Evolutionary conservation across 2,329 filamentous ascomycete genomes (phyloP).

Genomic region (Cytospora piceicola): DNA sequence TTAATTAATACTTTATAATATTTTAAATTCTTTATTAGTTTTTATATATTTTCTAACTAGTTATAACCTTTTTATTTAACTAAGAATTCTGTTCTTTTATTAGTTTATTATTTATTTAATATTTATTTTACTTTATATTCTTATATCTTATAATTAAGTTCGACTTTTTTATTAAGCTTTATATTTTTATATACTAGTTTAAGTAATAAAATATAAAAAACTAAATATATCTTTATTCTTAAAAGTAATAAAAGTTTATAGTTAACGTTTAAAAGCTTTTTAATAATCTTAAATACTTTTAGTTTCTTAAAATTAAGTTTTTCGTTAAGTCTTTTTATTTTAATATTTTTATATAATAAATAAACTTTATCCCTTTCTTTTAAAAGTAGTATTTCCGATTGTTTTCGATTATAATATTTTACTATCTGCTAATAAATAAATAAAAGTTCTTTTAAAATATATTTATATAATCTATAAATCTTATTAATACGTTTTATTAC

Average conservation of each 20-base stretch:
- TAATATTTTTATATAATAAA: background rate
- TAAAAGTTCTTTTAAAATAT: background rate
- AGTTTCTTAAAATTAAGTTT: constrained; percentile 1
- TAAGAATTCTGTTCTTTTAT: background rate
- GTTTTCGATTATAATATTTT: background rate
- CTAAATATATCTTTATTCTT: background rate
- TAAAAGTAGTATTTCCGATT: background rate
- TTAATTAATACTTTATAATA: background rate
- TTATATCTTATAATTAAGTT: constrained; percentile 2
- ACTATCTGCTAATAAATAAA: background rate
- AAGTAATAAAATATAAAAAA: background rate
- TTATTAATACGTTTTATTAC: constrained; percentile 3
- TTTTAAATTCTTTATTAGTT: background rate
- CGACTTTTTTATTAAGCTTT: background rate
- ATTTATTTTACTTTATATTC: background rate
- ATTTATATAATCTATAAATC: background rate
- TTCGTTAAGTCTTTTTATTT: background rate
- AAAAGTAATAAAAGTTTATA: constrained; percentile 2
- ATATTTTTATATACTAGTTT: background rate
- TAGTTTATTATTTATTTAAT: background rate
- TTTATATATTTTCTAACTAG: background rate
- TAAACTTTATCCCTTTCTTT: background rate
- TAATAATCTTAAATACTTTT: background rate
- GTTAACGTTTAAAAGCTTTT: background rate
- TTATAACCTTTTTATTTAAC: constrained; percentile 2